Evolutionary conservation across 345 rosid species (phyloP), one percentile per base, ranked within the genome.

Genomic region (Eucalyptus virginea): DNA sequence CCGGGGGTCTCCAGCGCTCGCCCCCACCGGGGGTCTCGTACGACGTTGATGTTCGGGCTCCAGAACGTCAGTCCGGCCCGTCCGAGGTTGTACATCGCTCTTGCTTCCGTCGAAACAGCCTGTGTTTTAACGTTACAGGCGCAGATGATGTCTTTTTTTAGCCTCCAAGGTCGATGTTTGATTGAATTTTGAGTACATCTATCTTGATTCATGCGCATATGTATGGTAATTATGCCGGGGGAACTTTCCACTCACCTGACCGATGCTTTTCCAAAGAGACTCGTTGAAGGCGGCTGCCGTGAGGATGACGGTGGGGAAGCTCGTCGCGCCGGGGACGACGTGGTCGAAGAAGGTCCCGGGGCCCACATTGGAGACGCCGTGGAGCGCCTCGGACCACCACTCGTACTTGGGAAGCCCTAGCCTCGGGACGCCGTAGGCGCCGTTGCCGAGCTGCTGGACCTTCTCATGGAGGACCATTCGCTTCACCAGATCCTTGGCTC

Each of bases 371-470:
- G 96, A 91, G 28, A 93, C 94, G 4, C 96, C 95, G 12, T 93
- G 95, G 3, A 93, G 89, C 6, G 94, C 96, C 90, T 93, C 94
- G 3, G 94, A 91, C 96, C 95, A 93, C 95, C 95, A 94, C 89
- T 89, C 83, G 40, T 94, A 93, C 60, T 28, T 18, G 2, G 94
- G 94, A 5, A 94, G 52, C 7, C 95, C 95, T 5, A 93, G 30
- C 69, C 94, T 88, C 0, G 90, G 87, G 17, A 93, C 92, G 1
- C 93, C 92, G 6, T 88, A 21, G 15, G 91, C 91, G 16, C 3
- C 86, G 81, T 93, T 15, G 16, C 94, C 94, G 3, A 93, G 81
- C 52, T 92, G 95, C 16, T 6, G 45, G 2, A 88, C 93, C 80
- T 94, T 94, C 86, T 93, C 95, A 3, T 34, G 7, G 21, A 93